Evolutionary conservation across 2,329 filamentous ascomycete genomes (phyloP).

Genomic region (Colletotrichum godetiae): DNA sequence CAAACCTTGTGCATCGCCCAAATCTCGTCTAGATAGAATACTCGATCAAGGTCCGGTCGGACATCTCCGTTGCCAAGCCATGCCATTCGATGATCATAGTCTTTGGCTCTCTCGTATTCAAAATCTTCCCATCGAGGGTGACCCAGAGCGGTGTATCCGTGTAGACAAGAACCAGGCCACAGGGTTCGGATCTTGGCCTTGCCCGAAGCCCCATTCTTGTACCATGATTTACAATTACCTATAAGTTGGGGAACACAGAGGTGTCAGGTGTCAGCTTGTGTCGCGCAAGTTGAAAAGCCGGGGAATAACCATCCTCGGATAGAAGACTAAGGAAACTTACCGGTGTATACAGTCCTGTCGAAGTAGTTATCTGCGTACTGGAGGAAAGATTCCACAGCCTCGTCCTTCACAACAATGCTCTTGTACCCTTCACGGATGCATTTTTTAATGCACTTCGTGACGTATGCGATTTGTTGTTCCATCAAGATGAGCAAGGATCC

Average conservation of each 20-base stretch:
- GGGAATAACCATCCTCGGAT: too few species aligned
- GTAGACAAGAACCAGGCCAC: conserved; percentile 7
- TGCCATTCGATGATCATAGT: not conserved
- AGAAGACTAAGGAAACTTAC: not conserved
- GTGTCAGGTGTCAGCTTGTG: not conserved
- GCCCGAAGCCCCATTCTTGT: not conserved
- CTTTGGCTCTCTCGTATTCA: not conserved
- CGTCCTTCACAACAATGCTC: not conserved
- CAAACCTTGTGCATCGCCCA: conserved; percentile 5
- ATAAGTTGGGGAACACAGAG: not conserved
- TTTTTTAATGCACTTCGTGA: not conserved
- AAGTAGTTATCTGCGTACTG: conserved; percentile 5
- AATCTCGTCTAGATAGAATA: conserved; percentile 1
- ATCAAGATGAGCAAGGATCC: not conserved
- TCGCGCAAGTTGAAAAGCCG: not conserved
- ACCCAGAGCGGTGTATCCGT: not conserved
- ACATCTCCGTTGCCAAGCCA: conserved; percentile 7
- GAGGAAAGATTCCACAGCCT: not conserved
- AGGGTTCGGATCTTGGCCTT: not conserved
- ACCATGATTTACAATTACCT: not conserved
- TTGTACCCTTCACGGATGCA: not conserved
- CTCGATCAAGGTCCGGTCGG: not conserved
- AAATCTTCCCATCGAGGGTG: conserved; percentile 9
- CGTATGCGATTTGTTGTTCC: not conserved
- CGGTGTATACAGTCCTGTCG: not conserved